Conservation (phyloP, 2,329 filamentous ascomycete genomes). For the Dactylellina parvicollis region DNA sequence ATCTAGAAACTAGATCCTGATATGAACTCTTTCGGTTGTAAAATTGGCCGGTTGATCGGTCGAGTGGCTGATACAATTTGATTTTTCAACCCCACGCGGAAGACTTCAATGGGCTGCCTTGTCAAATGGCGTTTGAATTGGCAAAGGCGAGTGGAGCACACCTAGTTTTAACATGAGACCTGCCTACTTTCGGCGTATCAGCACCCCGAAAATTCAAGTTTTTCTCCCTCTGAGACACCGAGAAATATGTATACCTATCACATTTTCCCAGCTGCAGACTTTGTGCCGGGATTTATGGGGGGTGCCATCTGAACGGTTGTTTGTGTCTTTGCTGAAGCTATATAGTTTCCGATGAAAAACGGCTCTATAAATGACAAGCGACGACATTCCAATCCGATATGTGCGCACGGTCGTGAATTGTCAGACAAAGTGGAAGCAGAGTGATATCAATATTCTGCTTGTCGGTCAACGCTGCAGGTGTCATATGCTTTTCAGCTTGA, state of each 20-base stretch:
- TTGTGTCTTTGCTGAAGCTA: too few relatives aligned
- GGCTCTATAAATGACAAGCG: neutral
- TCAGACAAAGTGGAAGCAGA: constrained; percentile 1
- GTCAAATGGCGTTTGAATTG: constrained; percentile 42
- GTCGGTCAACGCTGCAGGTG: constrained; percentile 1
- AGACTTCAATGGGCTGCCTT: constrained; percentile 26
- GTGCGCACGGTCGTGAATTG: neutral
- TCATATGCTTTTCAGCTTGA: neutral
- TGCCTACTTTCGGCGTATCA: constrained; percentile 19
- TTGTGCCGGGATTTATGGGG: neutral
- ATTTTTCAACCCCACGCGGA: constrained; percentile 16
- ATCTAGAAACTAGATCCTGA: constrained; percentile 39
- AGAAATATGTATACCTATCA: too few relatives aligned
- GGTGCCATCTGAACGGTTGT: too few relatives aligned
- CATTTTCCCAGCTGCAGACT: constrained; percentile 1
- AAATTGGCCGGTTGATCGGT: constrained; percentile 9
- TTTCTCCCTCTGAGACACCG: too few relatives aligned
- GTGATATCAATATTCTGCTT: constrained; percentile 4
- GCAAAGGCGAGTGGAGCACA: constrained; percentile 27
- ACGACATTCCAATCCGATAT: neutral
- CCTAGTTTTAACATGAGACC: constrained; percentile 43
- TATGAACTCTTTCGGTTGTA: neutral
- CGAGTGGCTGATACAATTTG: constrained; percentile 10
- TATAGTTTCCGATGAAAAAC: neutral
- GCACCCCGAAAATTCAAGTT: constrained; percentile 10